Base-by-base conservation (phyloP, 2,329 filamentous ascomycete genomes). In the Ophiostoma australiae region DNA sequence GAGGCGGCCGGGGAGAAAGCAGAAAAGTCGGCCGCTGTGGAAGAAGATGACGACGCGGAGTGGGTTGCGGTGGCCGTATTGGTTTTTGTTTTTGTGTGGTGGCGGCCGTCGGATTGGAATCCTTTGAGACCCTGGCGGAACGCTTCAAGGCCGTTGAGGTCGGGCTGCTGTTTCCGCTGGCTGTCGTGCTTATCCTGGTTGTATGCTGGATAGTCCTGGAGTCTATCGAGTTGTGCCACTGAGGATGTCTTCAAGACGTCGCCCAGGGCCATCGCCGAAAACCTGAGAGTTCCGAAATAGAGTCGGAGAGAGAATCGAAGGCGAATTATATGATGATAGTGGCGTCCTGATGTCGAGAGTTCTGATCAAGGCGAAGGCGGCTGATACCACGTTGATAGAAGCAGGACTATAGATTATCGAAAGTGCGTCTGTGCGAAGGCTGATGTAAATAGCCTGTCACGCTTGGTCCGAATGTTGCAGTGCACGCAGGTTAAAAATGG, bases 181-280 rank as follows among this genome's bases (percentile, higher is more conserved):
- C 58, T 65, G 67, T 35, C 39, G 39, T 61, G 61, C 1, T 58
- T 37, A 17, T 67, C 39, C 4, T 66, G 66, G 6, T 65, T 58
- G 31, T 69, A 67, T 35, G 35, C 15, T 8, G 69, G 66, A 17
- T 55, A 65, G 39, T 69, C 55, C 27, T 72, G 55, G 63, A 66
- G 44, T 63, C 58, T 67, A 65, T 72, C 67, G 61, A 73, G 69
- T 31, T 71, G 70, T 63, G 72, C 72, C 73, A 58, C 72, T 69
- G 73, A 70, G 33, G 69, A 72, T 73, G 73, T 67, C 72, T 72
- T 63, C 35, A 69, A 68, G 70, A 73, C 72, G 70, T 74, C 73
- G 39, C 73, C 72, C 69, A 73, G 68, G 73, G 73, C 73, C 73
- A 74, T 74, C 72, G 72, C 73, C 73, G 70, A 71, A 68, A 70